These are phyloP conservation scores for Teratosphaeria gauchensis DNA, from an alignment of 2,329 filamentous ascomycete species.

Conservation along the genomic window DNA sequence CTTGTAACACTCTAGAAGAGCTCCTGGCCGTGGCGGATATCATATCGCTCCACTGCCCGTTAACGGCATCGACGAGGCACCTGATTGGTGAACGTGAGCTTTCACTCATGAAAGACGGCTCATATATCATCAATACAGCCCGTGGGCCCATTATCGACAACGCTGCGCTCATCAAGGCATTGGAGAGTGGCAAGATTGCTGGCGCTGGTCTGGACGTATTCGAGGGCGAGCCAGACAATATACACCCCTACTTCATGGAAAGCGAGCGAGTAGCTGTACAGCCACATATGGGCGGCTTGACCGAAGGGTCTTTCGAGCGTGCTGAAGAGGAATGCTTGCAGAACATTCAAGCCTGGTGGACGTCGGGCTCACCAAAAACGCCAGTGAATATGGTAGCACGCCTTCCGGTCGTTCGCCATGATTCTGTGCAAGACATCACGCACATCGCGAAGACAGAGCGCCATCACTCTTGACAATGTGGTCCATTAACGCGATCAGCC, in stretches of 20 bases:
- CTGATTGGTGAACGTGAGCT: conserved; percentile 35
- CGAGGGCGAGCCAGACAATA: conserved; percentile 33
- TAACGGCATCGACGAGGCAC: conserved; percentile 31
- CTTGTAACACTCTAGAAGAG: conserved; percentile 38
- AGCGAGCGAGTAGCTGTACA: conserved; percentile 47
- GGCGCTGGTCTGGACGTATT: conserved; percentile 44
- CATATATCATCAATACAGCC: conserved; percentile 43
- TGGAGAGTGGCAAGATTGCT: conserved; percentile 38
- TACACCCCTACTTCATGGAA: conserved; percentile 38
- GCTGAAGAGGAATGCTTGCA: conserved; percentile 59
- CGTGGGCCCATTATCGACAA: conserved; percentile 43
- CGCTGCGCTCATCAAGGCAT: conserved; percentile 36
- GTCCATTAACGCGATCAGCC: background rate
- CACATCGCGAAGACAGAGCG: background rate
- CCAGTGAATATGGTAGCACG: conserved; percentile 44
- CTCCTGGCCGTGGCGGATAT: conserved; percentile 34
- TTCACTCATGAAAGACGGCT: conserved; percentile 38
- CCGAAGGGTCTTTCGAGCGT: conserved; percentile 55
- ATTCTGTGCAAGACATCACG: background rate
- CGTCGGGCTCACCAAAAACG: conserved; percentile 42
- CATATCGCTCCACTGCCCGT: conserved; percentile 41
- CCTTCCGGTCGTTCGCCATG: background rate
- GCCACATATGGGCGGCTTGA: conserved; percentile 60
- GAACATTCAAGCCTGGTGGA: conserved; percentile 53
- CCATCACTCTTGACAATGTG: background rate